These are phyloP conservation scores for Venturia aucupariae DNA, from an alignment of 2,329 filamentous ascomycete genomes.

Conservation along the genomic window DNA sequence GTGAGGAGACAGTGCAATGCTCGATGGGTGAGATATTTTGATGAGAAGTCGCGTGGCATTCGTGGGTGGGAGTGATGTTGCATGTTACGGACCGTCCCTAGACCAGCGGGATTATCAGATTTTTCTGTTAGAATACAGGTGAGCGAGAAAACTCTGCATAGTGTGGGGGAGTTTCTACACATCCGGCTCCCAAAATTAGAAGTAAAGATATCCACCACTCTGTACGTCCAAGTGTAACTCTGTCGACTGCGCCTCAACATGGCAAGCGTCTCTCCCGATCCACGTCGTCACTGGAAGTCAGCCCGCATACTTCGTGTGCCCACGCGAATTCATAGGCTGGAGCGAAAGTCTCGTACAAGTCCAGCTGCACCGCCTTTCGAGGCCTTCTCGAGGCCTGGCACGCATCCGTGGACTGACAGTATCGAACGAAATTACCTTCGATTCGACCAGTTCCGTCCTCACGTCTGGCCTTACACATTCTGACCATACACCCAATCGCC, in stretches of 20 bases:
- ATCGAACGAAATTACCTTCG: background rate
- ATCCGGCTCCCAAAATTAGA: background rate
- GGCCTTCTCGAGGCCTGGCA: background rate
- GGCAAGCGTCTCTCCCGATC: no score
- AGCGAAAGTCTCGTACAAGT: background rate
- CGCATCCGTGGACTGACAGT: background rate
- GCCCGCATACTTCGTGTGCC: background rate
- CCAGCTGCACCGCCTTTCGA: background rate
- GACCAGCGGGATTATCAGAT: background rate
- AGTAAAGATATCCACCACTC: no score
- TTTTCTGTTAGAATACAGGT: no score
- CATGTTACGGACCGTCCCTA: background rate
- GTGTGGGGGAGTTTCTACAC: background rate
- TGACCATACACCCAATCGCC: background rate
- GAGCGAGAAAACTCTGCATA: no score
- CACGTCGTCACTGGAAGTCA: background rate
- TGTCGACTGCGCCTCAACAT: no score
- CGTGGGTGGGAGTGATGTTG: background rate
- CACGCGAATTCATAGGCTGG: background rate
- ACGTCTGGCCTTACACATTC: background rate
- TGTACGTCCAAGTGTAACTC: no score
- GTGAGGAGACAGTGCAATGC: no score
- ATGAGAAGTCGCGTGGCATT: no score
- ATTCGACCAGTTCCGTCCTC: background rate
- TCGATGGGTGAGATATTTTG: no score